Percentiles rank a stretch among this genome's conserved stretches.
phyloP scores from a whole-genome alignment of 306 rosid species.

The Carpinus viminea region DNA sequence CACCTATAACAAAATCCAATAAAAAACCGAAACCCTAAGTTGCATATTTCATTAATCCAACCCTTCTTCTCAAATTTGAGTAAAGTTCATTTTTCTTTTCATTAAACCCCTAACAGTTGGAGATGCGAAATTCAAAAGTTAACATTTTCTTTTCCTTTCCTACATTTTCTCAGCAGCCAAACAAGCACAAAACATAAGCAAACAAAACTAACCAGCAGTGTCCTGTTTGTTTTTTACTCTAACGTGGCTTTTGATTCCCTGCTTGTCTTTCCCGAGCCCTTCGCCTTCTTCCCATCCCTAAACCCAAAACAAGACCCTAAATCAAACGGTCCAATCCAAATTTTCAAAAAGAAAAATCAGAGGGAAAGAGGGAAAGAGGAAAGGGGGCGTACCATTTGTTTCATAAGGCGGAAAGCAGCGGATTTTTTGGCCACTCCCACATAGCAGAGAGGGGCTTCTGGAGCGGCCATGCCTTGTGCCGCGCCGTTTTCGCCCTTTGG shows the following conservation, averaged over 20 bases:
- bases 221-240: constrained; percentile 86
- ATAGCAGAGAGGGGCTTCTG: constrained; percentile 83
- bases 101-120: background rate
- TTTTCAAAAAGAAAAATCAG: background rate
- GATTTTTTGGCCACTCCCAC: constrained; percentile 89
- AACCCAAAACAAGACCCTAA: background rate
- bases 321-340: background rate
- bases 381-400: constrained; percentile 71
- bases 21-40: background rate
- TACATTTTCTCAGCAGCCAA: background rate
- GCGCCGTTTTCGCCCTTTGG: background rate
- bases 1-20: constrained; percentile 40
- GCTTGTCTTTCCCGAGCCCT: constrained; percentile 94
- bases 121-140: background rate
- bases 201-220: constrained; percentile 54
- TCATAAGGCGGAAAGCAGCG: constrained; percentile 97
- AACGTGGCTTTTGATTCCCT: constrained; percentile 89
- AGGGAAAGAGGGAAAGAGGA: background rate
- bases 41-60: constrained; percentile 8
- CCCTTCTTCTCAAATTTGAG: background rate
- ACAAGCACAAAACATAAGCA: background rate
- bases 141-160: background rate
- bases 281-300: constrained; percentile 99
- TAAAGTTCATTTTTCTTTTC: background rate
- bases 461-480: constrained; percentile 73